These are phyloP conservation scores for Ensete glaucum DNA, from an alignment of 176 grass and related monocot species.

Conservation along the genomic window DNA sequence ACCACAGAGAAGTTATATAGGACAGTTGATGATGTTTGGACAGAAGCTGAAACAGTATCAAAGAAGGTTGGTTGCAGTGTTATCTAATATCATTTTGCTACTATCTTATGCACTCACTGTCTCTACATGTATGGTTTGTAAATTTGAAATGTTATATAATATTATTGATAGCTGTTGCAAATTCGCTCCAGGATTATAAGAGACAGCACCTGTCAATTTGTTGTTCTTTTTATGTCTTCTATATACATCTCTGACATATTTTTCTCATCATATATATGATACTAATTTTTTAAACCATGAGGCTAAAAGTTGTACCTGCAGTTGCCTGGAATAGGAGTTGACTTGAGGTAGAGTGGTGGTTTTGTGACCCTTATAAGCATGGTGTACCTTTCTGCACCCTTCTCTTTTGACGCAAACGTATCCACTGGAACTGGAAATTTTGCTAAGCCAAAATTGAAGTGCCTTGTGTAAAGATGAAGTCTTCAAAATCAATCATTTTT, in stretches of 20 bases:
- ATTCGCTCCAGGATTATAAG: not conserved
- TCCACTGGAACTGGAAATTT: not conserved
- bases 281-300: not conserved
- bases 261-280: not conserved
- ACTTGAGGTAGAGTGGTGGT: not conserved
- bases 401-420: not conserved
- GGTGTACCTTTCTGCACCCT: not conserved
- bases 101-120: not conserved
- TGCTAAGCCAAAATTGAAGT: not conserved
- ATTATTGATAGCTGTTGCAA: not conserved
- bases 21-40: slow-evolving; percentile 71
- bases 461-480: too few relatives aligned
- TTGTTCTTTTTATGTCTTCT: not conserved
- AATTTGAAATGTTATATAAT: too few relatives aligned
- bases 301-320: too few relatives aligned
- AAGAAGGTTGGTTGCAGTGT: slow-evolving; percentile 42
- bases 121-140: too few relatives aligned
- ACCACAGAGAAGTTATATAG: slow-evolving; percentile 67
- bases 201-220: not conserved
- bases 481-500: too few relatives aligned
- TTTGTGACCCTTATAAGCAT: not conserved
- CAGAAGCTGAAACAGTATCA: slow-evolving; percentile 78
- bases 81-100: not conserved
- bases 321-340: too few relatives aligned
- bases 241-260: not conserved